Base-by-base conservation (phyloP, 805 yeast species). In the Metschnikowia kunwiensis region DNA sequence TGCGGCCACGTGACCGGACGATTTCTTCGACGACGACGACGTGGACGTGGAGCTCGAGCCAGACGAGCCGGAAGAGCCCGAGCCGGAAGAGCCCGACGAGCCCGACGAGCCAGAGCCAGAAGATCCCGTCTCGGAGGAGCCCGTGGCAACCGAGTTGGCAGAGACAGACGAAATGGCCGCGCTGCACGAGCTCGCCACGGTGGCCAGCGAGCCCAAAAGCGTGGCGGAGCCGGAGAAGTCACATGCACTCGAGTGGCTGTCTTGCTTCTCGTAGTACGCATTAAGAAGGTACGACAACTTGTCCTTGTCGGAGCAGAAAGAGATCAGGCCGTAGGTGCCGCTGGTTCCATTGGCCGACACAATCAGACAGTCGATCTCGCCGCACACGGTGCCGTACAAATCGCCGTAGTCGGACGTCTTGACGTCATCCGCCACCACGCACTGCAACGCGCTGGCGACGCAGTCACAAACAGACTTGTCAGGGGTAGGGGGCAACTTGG, bases 401-500 rank as follows among this genome's bases (percentile, higher is more conserved):
- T 71, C 77, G 38, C 72, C 68, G 58, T 83, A 84, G 51, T 82
- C 81, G 3, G 70, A 71, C 11, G 53, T 49, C 41, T 64, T 69
- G 41, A 82, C 84, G 45, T 63, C 68, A 43, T 67, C 75, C 23
- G 65, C 47, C 38, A 84, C 75, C 44, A 80, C 82, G 75, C 94
- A 84, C 15, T 60, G 35, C 48, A 74, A 65, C 9, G 87, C 63
- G 18, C 52, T 50, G 23, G 70, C 54, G 67, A 82, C 68, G 70
- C 94, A 84, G 42, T 72, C 65, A 71, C 93, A 84, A 38, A 75
- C 67, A 30, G 58, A 70, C 33, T 71, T 57, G 53, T 82, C 73
- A 47, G 94, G 94, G 35, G 87, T 80, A 61, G 93, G 94, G 53
- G 94, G 94, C 55, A 84, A 70, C 21, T 54, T 61, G n/a, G 81